A percentile compares a stretch with the other conserved stretches of the same genome.
These are phyloP conservation scores for Ceratocystis destructans DNA, from an alignment of 2,329 filamentous ascomycete genomes.

Conservation along the genomic window DNA sequence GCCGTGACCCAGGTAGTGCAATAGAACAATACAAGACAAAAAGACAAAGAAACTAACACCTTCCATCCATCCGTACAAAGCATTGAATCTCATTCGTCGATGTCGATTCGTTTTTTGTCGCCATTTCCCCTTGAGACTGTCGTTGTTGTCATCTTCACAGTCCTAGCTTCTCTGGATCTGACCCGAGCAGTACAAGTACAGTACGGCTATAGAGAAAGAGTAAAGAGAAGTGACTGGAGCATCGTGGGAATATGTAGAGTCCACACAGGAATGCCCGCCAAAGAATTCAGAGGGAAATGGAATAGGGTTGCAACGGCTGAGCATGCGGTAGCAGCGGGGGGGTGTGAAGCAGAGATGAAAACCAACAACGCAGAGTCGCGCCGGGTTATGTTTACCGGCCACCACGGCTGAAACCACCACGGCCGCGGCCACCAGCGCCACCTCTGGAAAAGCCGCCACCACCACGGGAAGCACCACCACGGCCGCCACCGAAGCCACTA, in stretches of 20 bases:
- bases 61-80: slow-evolving; percentile 2
- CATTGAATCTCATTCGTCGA: neutral
- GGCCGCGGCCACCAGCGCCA: slow-evolving; percentile 26
- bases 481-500: slow-evolving; percentile 24
- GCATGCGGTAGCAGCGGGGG: neutral
- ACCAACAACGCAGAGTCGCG: neutral
- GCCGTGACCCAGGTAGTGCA: slow-evolving; percentile 19
- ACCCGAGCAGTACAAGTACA: neutral
- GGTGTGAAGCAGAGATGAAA: neutral
- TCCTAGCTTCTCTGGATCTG: neutral
- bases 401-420: slow-evolving; percentile 21
- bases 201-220: neutral
- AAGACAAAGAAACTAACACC: slow-evolving; percentile 15
- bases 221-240: neutral
- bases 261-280: neutral
- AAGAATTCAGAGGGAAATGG: neutral
- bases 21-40: slow-evolving; percentile 18
- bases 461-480: slow-evolving; percentile 11
- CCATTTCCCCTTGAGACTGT: neutral
- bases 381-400: slow-evolving; percentile 15
- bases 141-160: neutral
- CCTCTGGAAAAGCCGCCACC: slow-evolving; percentile 15
- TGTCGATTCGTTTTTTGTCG: neutral
- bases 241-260: neutral
- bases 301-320: neutral